Evolutionary conservation across 2,329 filamentous ascomycete species (phyloP), one percentile per base, ranked within the genome.

Genomic region (Claviceps africana): DNA sequence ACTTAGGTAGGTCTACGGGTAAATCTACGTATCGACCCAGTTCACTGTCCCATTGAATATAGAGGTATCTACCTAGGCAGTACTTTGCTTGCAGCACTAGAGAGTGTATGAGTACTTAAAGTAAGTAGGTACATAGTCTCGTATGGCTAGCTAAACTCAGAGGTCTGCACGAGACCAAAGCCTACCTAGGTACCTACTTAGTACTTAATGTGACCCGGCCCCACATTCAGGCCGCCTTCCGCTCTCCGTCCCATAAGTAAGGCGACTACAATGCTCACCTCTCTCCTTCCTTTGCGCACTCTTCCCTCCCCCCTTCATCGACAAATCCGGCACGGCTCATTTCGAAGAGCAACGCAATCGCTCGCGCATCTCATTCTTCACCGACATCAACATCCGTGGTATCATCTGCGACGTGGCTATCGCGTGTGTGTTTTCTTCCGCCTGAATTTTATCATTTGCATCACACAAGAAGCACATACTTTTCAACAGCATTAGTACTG

Each of bases 401-500:
- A 46, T 37, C 11, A 13, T 15, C 48, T 44, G 25, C 39, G 11
- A 25, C 25, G 4, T 22, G 21, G 40, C 21, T 22, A 43, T 21
- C 21, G 21, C 21, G 40, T 13, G 11, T 10, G 3, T 25, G 11
- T 22, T 13, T 6, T 3, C 1, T 15, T 10, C 15, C 19, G 5
- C 21, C 21, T 25, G 25, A 11, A 17, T 4, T 22, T 25, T 8
- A 44, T 43, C 48, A 22, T 50, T 25, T 25, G 19, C 48, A n/a
- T 50, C 40, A 28, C 37, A 40, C 31, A 47, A 47, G 40, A 35
- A 45, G 19, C 40, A 51, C 50, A 47, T 51, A 39, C 21, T 45
- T 51, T 37, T 47, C 50, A 40, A 17, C 51, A 48, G 19, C 33
- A 43, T 49, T 53, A 48, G 44, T n/a, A 33, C 49, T 28, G 19